These are phyloP conservation scores for Zoysia pacifica DNA, from an alignment of 176 grass and related monocot genomes.

Conservation along the genomic window DNA sequence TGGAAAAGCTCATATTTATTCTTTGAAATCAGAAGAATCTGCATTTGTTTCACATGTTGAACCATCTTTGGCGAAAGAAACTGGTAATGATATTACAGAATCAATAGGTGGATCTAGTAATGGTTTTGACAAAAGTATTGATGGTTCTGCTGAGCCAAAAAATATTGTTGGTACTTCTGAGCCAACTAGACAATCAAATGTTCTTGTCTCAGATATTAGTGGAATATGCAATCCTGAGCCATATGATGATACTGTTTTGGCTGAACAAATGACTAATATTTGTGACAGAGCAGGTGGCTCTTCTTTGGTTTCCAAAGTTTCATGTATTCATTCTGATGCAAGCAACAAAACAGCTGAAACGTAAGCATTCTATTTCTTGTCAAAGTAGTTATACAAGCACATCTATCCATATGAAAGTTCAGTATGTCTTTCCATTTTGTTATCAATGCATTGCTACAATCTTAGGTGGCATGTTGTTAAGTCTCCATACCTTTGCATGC, in stretches of 20 bases:
- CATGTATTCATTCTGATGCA: slow-evolving; percentile 47
- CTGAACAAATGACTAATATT: slow-evolving; percentile 43
- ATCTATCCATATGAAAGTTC: neutral
- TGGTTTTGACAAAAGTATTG: slow-evolving; percentile 35
- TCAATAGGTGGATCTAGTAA: slow-evolving; percentile 23
- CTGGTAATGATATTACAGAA: slow-evolving; percentile 33
- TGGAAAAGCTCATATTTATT: slow-evolving; percentile 46
- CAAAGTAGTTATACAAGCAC: slow-evolving; percentile 2
- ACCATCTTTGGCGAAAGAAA: slow-evolving; percentile 40
- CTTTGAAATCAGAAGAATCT: slow-evolving; percentile 42
- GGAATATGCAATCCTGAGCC: slow-evolving; percentile 31
- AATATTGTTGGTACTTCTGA: slow-evolving; percentile 40
- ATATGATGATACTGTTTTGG: slow-evolving; percentile 37
- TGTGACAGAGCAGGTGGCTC: slow-evolving; percentile 44
- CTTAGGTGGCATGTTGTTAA: slow-evolving; percentile 25
- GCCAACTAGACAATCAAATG: slow-evolving; percentile 37
- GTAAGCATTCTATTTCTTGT: slow-evolving; percentile 58
- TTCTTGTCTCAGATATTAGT: slow-evolving; percentile 20
- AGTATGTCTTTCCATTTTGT: neutral
- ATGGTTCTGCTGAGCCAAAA: slow-evolving; percentile 47
- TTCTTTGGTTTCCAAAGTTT: slow-evolving; percentile 44
- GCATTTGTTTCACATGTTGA: slow-evolving; percentile 33
- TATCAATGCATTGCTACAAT: slow-evolving; percentile 15
- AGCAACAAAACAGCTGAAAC: slow-evolving; percentile 29
- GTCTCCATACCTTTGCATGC: neutral